These are phyloP conservation scores for Phellinidium pouzarii DNA, from an alignment of 1,284 basidiomycete species.

Conservation along the genomic window DNA sequence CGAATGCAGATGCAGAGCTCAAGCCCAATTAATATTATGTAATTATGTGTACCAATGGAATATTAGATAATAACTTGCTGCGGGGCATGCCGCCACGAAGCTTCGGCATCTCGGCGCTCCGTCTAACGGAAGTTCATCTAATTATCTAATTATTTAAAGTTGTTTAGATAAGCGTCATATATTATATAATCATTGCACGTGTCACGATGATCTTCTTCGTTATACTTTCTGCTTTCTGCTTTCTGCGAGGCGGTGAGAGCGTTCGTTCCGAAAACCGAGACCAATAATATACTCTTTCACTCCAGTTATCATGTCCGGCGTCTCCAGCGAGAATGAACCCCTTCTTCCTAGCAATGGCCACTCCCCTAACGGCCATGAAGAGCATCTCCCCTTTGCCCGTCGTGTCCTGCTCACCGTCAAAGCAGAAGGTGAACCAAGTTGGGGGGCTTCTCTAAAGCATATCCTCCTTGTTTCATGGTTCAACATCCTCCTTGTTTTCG, in stretches of 20 bases:
- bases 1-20: conserved; percentile 44
- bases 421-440: conserved; percentile 55
- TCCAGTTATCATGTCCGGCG: conserved; percentile 24
- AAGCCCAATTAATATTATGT: no score
- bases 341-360: conserved; percentile 39
- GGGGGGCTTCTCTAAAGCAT: conserved; percentile 54
- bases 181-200: no score
- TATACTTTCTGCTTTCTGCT: no score
- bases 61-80: background rate
- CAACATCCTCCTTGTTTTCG: conserved; percentile 72
- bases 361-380: conserved; percentile 20
- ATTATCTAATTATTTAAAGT: no score
- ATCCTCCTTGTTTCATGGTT: conserved; percentile 69
- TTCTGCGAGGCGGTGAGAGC: background rate
- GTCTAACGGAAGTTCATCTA: no score
- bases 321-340: conserved; percentile 30
- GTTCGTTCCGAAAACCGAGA: background rate
- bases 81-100: no score
- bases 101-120: no score
- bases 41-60: no score
- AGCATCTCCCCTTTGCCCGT: conserved; percentile 28
- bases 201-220: no score
- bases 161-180: no score
- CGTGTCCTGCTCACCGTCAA: conserved; percentile 41
- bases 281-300: conserved; percentile 13